Evolutionary conservation across 1,139 yeast species (phyloP), one percentile per base, ranked within the genome.

Genomic region (Candida pseudoviswanathii): DNA sequence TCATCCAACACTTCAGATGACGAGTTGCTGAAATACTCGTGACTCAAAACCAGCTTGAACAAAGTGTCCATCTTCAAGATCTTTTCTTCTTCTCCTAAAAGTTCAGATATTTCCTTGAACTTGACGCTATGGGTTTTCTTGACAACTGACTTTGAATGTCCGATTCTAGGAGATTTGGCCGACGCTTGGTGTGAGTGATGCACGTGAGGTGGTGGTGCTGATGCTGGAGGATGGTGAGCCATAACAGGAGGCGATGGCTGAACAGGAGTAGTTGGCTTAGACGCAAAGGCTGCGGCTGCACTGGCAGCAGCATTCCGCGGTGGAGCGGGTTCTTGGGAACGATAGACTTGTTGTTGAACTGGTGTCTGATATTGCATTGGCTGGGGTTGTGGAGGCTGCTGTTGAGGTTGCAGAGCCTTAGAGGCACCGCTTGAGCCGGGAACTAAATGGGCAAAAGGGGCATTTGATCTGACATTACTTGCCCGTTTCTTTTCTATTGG

Each of bases 31-130:
- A 67, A 51, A 29, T 58, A 50, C 41, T 55, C 58, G 50, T 65
- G 70, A 46, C 66, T 62, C 41, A 75, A 61, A 42, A 65, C 67
- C 73, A 71, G 75, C 53, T 73, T 73, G 34, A 69, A 58, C 5
- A 76, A 64, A 8, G 64, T 66, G 53, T 75, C 80, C 61, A 76
- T 63, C 53, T 76, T 76, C 33, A 76, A 59, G 22, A 76, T 75
- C 56, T 75, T 75, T 51, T 76, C 81, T 24, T 67, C 64, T 3
- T 68, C 61, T 2, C 59, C 55, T 27, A 76, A 59, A 16, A 76
- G 58, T 2, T 61, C 59, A 1, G 75, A 66, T 3, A 76, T 60
- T 41, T 76, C 80, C 33, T 61, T 62, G 48, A 75, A 68, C 33
- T 59, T 64, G 31, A 73, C 67, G 26, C 41, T 43, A 36, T 49